Evolutionary conservation across 306 rosid genomes (phyloP).

Genomic region (Acacia crassicarpa): DNA sequence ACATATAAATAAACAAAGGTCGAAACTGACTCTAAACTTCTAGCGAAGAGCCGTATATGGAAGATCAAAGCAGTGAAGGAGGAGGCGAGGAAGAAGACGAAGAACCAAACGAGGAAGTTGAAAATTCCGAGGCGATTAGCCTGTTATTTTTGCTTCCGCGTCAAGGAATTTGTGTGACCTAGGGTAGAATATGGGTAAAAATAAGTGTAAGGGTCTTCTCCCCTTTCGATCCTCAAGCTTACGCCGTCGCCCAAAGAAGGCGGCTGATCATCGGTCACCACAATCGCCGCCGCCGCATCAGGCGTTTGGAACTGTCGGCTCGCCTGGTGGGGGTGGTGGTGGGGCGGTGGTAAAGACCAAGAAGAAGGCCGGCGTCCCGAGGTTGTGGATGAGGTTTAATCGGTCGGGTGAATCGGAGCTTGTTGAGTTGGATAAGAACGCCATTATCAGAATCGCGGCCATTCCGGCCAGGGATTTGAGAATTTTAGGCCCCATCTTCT

Average conservation of each 20-base stretch:
- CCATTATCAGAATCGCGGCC: constrained; percentile 72
- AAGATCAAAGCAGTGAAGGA: background rate
- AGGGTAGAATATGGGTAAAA: constrained; percentile 50
- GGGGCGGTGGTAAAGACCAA: constrained; percentile 52
- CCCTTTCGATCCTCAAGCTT: constrained; percentile 63
- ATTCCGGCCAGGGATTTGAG: constrained; percentile 91
- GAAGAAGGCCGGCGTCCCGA: constrained; percentile 85
- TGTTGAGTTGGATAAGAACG: constrained; percentile 77
- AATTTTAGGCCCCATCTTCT: constrained; percentile 91
- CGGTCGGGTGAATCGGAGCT: constrained; percentile 77
- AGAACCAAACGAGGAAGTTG: background rate
- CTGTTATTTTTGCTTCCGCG: background rate
- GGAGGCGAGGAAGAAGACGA: background rate
- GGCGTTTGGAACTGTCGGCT: background rate
- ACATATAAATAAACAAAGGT: background rate
- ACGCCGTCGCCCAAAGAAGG: constrained; percentile 67
- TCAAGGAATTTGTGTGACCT: background rate
- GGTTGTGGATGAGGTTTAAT: constrained; percentile 90
- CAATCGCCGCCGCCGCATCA: constrained; percentile 12
- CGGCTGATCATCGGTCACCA: constrained; percentile 9
- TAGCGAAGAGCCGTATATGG: background rate
- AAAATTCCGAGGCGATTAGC: background rate
- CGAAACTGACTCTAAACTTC: background rate
- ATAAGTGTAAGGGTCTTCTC: constrained; percentile 41
- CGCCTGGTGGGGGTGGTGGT: constrained; percentile 25